A percentile compares a stretch with the other conserved stretches of the same genome.
Conservation (phyloP, 1,139 yeast genomes). For the Pichia sp. region DNA sequence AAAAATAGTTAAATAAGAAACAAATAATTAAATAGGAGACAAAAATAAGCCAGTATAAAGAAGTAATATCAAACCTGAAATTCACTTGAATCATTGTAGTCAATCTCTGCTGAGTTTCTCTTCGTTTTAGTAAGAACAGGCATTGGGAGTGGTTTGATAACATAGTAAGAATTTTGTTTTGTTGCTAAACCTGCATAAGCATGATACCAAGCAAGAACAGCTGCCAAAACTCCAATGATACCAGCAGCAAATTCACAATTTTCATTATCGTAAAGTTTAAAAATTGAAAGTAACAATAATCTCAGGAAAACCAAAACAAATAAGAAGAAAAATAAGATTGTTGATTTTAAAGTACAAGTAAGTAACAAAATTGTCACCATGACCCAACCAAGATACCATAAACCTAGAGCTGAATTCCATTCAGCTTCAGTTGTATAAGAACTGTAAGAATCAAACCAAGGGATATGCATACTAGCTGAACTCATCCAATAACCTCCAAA, state of each 20-base stretch:
- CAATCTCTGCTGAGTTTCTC: background rate
- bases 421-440: constrained; percentile 32
- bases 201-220: constrained; percentile 79
- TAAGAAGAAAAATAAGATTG: constrained; percentile 62
- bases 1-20: too few species aligned
- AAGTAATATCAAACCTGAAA: background rate
- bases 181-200: constrained; percentile 86
- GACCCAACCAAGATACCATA: constrained; percentile 71
- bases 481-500: constrained; percentile 90
- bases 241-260: constrained; percentile 48
- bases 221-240: constrained; percentile 66
- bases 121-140: constrained; percentile 3
- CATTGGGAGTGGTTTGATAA: constrained; percentile 12
- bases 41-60: too few species aligned
- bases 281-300: constrained; percentile 55
- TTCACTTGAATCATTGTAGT: background rate
- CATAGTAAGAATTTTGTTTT: constrained; percentile 45
- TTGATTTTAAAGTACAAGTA: constrained; percentile 67
- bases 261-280: constrained; percentile 33
- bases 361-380: constrained; percentile 64
- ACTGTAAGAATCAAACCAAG: constrained; percentile 64
- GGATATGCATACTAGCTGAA: constrained; percentile 58
- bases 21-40: too few species aligned
- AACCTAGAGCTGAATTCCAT: constrained; percentile 56
- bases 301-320: constrained; percentile 60